Conservation (phyloP, 2,329 filamentous ascomycete genomes). For the Leptosphaerulina australis region DNA sequence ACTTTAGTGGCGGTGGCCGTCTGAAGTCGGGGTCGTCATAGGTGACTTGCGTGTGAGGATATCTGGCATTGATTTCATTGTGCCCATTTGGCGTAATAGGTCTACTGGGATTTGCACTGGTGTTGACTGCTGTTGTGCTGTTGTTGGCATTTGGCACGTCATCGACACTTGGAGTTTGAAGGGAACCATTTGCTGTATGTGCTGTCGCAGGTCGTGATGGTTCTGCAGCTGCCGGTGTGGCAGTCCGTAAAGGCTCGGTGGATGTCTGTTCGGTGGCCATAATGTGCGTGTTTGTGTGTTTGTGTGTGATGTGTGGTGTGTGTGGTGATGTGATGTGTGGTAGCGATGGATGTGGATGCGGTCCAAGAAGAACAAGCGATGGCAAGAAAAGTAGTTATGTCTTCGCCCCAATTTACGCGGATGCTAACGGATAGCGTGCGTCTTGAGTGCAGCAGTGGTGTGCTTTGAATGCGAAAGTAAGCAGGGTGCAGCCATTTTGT, state of each 20-base stretch:
- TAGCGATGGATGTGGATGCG: slow-evolving; percentile 6
- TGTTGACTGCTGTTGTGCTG: slow-evolving; percentile 21
- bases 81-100: slow-evolving; percentile 37
- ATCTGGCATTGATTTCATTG: slow-evolving; percentile 35
- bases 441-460: slow-evolving; percentile 11
- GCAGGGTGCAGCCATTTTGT: slow-evolving; percentile 22
- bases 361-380: slow-evolving; percentile 14
- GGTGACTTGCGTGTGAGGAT: slow-evolving; percentile 50
- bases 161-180: slow-evolving; percentile 31
- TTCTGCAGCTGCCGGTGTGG: slow-evolving; percentile 19
- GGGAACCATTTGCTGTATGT: slow-evolving; percentile 19
- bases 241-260: slow-evolving; percentile 38
- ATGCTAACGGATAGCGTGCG: slow-evolving; percentile 28
- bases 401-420: slow-evolving; percentile 30
- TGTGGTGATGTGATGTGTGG: not conserved
- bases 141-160: slow-evolving; percentile 23
- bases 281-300: slow-evolving; percentile 1
- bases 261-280: slow-evolving; percentile 41
- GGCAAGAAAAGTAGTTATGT: slow-evolving; percentile 17
- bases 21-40: slow-evolving; percentile 50
- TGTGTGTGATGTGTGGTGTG: not conserved
- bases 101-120: slow-evolving; percentile 32
- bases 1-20: slow-evolving; percentile 61
- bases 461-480: slow-evolving; percentile 25
- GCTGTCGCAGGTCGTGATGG: slow-evolving; percentile 14